Base-by-base conservation (phyloP, 441 rosid species). In the Melastoma candidum region DNA sequence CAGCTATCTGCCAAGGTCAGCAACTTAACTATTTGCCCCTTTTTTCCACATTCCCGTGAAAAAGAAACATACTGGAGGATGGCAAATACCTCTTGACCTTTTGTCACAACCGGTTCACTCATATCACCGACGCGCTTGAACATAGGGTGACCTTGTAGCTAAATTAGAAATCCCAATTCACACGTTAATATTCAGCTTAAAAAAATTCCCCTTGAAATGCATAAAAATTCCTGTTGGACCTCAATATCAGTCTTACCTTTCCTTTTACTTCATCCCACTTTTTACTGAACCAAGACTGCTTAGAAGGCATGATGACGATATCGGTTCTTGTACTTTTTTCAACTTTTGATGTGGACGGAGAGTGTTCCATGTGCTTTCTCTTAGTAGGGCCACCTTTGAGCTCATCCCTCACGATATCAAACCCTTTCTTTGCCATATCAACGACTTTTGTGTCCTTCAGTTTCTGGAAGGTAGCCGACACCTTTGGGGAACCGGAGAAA, bases 31-130 rank as follows among this genome's bases (percentile, higher is more conserved):
- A 17, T 17, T 17, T 17, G 22, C 22, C 22, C 22, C 22, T 17
- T 17, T 17, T 17, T 17, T 17, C 22, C 22, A 17, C 22, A 17
- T 17, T 17, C 22, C 22, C 22, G 22, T 17, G 41, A 36, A 36
- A 36, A 36, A 36, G 41, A 36, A 36, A 36, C 41, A 36, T 36
- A 36, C 41, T 36, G 41, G 6, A 36, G 41, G 8, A 46, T 7
- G 48, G 53, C 14, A 25, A 59, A 52, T 68, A 93, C 99, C 96
- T 93, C 97, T 57, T 93, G 96, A 71, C 89, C 60, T 76, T 89
- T 89, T 17, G 69, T 73, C 61, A 89, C 87, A 66, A 84, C 90
- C 46, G 99, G 97, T 63, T 93, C 90, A 59, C 97, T 86, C 51
- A 74, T 52, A 54, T 82, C 85, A 59, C 79, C 59, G 13, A 78